Base-by-base conservation (phyloP, 768 basidiomycete genomes). In the Tylopilus sp. region DNA sequence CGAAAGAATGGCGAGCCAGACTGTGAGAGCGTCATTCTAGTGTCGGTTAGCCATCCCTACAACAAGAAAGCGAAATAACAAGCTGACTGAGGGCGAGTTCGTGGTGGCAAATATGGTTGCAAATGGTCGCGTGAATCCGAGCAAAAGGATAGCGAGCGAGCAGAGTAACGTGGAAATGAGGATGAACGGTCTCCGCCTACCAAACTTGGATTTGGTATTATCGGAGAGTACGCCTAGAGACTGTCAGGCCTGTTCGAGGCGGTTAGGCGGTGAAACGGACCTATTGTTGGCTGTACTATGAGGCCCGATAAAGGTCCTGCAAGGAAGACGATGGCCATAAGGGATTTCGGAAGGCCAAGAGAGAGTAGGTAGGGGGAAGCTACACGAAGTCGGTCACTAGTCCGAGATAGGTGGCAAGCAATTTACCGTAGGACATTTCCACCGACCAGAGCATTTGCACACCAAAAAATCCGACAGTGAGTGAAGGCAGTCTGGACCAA, bases 361-460 rank as follows among this genome's bases (percentile, higher is more conserved):
- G 92, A 91, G 48, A 94, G 77, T 2, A 98, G 79, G 70, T 96
- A 98, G 0, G 94, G 95, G 0, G 93, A 84, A n/a, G 82, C 85
- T 84, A 45, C 12, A 22, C 19, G 22, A 57, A 29, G 29, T 54
- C 38, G 57, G 58, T 14, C 12, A 42, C n/a, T 19, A 16, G 10
- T 10, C 47, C 7, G 21, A 22, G 19, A 40, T 14, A 29, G 34
- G 13, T 3, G 9, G 29, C 19, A 30, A n/a, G 45, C 12, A 45
- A 62, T 31, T 50, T 19, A 61, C 89, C 92, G 56, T 96, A 94
- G 0, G 90, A 87, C 91, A 97, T 94, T 64, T 97, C 94, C 13
- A 96, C 86, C 2, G 87, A 88, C 95, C 95, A 97, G 43, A 96
- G 82, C 55, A 92, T 83, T 67, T 92, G 89, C 1, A 95, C 84